Evolutionary conservation across 495 filamentous ascomycete genomes (phyloP).

Genomic region (Neurospora hispaniola): DNA sequence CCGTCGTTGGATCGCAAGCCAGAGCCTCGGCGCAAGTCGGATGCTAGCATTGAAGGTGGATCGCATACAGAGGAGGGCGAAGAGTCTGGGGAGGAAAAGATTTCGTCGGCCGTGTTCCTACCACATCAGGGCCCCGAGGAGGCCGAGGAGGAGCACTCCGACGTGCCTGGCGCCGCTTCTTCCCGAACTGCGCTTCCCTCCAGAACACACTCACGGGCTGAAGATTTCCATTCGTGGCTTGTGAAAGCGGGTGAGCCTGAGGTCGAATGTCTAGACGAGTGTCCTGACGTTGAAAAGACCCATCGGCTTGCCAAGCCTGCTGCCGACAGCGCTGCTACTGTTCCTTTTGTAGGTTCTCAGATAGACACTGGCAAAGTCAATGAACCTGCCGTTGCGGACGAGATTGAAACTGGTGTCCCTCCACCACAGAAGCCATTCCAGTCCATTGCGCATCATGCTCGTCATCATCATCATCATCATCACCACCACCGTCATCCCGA

Average conservation of each 20-base stretch:
- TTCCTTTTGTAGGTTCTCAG: constrained; percentile 19
- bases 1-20: constrained; percentile 2
- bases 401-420: constrained; percentile 21
- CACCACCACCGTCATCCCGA: constrained; percentile 10
- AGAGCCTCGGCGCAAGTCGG: constrained; percentile 16
- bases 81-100: constrained; percentile 84
- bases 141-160: constrained; percentile 37
- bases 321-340: constrained; percentile 6
- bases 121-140: constrained; percentile 65
- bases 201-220: constrained; percentile 20
- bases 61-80: constrained; percentile 57
- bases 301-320: constrained; percentile 10
- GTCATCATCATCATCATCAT: neutral
- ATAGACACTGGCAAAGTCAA: constrained; percentile 21
- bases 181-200: constrained; percentile 11
- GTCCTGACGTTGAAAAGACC: constrained; percentile 10
- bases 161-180: constrained; percentile 25
- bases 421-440: constrained; percentile 20
- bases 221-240: constrained; percentile 38
- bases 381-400: constrained; percentile 30
- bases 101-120: constrained; percentile 87
- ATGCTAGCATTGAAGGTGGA: constrained; percentile 21
- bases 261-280: constrained; percentile 22
- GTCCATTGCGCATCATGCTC: constrained; percentile 22
- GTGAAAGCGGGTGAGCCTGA: constrained; percentile 41